phyloP scores from a whole-genome alignment of 768 basidiomycete species.

The Polyporus arcularius region DNA sequence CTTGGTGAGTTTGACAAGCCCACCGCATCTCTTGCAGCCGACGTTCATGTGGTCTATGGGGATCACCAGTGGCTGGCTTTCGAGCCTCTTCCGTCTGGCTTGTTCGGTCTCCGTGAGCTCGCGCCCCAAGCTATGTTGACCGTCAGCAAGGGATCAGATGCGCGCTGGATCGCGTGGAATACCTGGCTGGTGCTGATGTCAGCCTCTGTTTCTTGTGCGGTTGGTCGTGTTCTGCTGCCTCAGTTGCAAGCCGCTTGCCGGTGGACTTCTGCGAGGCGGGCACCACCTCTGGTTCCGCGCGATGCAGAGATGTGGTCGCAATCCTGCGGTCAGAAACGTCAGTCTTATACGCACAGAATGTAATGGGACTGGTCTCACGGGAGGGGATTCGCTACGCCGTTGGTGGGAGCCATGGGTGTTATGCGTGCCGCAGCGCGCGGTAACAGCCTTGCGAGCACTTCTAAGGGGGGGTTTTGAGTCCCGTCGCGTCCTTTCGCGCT shows the following conservation, averaged over 20 bases:
- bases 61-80: not conserved
- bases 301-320: not conserved
- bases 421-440: not conserved
- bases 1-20: conserved; percentile 63
- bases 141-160: not conserved
- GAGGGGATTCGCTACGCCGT: not conserved
- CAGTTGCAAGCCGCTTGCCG: too few species aligned
- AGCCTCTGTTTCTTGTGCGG: too few species aligned
- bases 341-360: not conserved
- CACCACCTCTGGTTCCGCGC: not conserved
- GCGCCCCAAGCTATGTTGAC: not conserved
- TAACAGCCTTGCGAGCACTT: not conserved
- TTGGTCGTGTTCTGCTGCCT: too few species aligned
- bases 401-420: not conserved
- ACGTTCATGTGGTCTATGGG: not conserved
- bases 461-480: not conserved
- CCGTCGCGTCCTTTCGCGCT: too few species aligned
- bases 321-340: not conserved
- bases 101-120: conserved; percentile 1
- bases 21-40: conserved; percentile 53
- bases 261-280: not conserved
- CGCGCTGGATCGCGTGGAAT: not conserved
- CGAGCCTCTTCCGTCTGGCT: not conserved
- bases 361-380: not conserved
- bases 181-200: too few species aligned